Evolutionary conservation across 2,329 filamentous ascomycete species (phyloP).

Genomic region (Xylaria sp.): DNA sequence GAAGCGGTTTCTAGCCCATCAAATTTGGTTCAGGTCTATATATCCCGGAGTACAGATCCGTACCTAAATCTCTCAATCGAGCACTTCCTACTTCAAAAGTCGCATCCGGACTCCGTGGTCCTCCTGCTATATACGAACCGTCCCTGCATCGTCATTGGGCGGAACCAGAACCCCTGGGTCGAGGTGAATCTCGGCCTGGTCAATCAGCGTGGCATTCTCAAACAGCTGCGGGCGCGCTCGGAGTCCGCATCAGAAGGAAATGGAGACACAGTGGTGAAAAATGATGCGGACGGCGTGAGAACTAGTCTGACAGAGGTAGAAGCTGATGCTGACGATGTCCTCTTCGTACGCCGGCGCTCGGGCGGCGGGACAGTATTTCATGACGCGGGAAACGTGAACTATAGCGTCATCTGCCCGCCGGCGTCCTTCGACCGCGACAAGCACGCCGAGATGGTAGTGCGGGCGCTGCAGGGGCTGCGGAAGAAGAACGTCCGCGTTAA

Average conservation of each 20-base stretch:
- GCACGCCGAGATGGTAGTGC: constrained; percentile 92
- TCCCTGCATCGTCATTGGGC: constrained; percentile 88
- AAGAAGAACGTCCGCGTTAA: constrained; percentile 73
- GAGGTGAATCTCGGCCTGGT: constrained; percentile 81
- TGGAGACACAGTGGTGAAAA: constrained; percentile 28
- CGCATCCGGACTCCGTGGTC: constrained; percentile 75
- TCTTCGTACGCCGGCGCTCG: constrained; percentile 82
- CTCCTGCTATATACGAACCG: constrained; percentile 90
- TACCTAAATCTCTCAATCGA: constrained; percentile 94
- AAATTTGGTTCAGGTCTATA: constrained; percentile 72
- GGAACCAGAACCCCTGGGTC: constrained; percentile 98
- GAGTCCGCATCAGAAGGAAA: background rate
- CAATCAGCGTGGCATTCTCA: constrained; percentile 35
- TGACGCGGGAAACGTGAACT: constrained; percentile 93
- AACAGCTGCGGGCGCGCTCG: constrained; percentile 11
- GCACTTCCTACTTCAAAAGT: constrained; percentile 83
- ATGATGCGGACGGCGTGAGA: constrained; percentile 17
- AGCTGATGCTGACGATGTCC: constrained; percentile 48
- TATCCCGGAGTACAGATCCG: constrained; percentile 76
- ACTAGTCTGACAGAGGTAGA: constrained; percentile 35
- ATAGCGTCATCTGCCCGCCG: constrained; percentile 87
- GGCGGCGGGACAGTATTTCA: constrained; percentile 96
- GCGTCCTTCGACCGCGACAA: constrained; percentile 81
- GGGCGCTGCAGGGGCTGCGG: constrained; percentile 76
- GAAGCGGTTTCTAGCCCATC: constrained; percentile 55